These are phyloP conservation scores for Penicillium vulpinum DNA, from an alignment of 2,329 filamentous ascomycete species.

Conservation along the genomic window DNA sequence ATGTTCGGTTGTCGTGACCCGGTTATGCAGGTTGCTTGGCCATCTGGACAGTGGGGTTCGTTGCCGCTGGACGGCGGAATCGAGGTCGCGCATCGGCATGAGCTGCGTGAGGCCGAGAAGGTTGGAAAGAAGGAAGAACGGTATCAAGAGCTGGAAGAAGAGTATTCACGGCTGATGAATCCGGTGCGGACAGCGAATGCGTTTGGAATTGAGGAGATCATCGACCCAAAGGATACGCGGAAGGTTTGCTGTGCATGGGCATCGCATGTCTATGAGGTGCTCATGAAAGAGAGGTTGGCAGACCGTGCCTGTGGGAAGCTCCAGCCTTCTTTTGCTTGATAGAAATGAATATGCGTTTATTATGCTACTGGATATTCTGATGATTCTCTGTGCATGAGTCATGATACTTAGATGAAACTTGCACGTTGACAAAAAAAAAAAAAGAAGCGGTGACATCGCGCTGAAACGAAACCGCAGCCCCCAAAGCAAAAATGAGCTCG, in stretches of 20 bases:
- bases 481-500: not conserved
- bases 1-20: conserved; percentile 66
- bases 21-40: conserved; percentile 63
- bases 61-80: conserved; percentile 65
- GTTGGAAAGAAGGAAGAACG: conserved; percentile 51
- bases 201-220: conserved; percentile 65
- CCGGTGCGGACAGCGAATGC: conserved; percentile 64
- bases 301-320: conserved; percentile 46
- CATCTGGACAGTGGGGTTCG: conserved; percentile 62
- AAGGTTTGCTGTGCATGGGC: conserved; percentile 58
- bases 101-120: conserved; percentile 57
- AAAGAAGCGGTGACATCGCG: not conserved
- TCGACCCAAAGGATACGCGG: conserved; percentile 62
- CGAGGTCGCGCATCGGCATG: conserved; percentile 62
- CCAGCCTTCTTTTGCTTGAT: conserved; percentile 51
- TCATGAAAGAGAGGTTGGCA: conserved; percentile 52
- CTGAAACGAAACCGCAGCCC: not conserved
- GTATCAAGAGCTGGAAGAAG: conserved; percentile 59
- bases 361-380: not conserved
- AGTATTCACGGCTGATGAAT: conserved; percentile 64
- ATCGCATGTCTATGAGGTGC: conserved; percentile 55
- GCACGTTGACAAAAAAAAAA: not conserved
- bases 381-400: not conserved
- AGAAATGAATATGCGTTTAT: not conserved
- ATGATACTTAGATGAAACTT: not conserved